Conservation (phyloP, 83 land plant species). For the Thuja plicata region DNA sequence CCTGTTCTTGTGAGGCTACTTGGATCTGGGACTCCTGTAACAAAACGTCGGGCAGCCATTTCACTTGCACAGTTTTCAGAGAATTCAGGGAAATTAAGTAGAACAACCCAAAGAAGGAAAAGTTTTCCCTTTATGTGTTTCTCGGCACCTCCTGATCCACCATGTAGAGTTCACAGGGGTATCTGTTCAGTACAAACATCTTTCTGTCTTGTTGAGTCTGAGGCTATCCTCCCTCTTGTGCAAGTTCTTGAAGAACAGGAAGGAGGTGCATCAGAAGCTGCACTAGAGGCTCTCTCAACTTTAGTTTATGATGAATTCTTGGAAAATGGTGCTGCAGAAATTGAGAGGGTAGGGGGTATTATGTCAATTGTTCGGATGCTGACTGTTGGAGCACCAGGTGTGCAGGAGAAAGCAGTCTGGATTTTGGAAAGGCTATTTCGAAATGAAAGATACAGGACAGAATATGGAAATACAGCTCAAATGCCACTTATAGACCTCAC, state of each 20-base stretch:
- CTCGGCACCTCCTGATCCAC: slow-evolving; percentile 25
- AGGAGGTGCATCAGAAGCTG: slow-evolving; percentile 53
- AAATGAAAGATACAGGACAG: slow-evolving; percentile 40
- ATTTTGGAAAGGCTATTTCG: slow-evolving; percentile 71
- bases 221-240: slow-evolving; percentile 62
- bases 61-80: slow-evolving; percentile 58
- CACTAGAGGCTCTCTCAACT: slow-evolving; percentile 55
- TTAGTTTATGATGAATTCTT: slow-evolving; percentile 45
- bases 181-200: slow-evolving; percentile 48
- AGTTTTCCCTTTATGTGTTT: slow-evolving; percentile 30
- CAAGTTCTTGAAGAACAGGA: slow-evolving; percentile 45
- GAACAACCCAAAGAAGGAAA: slow-evolving; percentile 7
- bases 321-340: slow-evolving; percentile 54
- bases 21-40: slow-evolving; percentile 40
- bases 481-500: slow-evolving; percentile 71
- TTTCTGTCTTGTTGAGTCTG: slow-evolving; percentile 68
- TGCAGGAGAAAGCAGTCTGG: slow-evolving; percentile 52
- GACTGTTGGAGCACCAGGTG: slow-evolving; percentile 26
- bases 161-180: slow-evolving; percentile 58
- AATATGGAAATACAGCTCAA: slow-evolving; percentile 58
- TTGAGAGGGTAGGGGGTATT: slow-evolving; percentile 57
- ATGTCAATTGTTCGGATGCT: slow-evolving; percentile 49
- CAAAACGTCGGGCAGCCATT: slow-evolving; percentile 57
- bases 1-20: slow-evolving; percentile 50
- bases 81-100: slow-evolving; percentile 36